These are phyloP conservation scores for Saccharomycopsis fermentans DNA, from an alignment of 805 yeast genomes.

Conservation along the genomic window DNA sequence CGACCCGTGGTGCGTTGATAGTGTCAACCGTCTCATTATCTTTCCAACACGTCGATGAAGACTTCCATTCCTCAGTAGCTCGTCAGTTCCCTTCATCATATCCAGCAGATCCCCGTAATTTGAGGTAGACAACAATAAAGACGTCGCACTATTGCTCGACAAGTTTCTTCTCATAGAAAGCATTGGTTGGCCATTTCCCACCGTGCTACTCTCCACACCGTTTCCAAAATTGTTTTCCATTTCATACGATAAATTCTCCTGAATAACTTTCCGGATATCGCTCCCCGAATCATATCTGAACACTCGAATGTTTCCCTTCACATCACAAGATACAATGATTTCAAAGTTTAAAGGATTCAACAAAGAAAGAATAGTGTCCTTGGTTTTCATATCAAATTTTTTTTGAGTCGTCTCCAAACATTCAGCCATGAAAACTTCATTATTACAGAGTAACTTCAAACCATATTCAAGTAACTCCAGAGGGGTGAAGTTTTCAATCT, in stretches of 20 bases:
- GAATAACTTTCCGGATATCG: slow-evolving; percentile 29
- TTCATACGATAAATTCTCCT: slow-evolving; percentile 19
- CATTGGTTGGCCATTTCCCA: too few relatives aligned
- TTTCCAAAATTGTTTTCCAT: not conserved
- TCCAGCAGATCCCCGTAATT: not conserved
- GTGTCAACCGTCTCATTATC: not conserved
- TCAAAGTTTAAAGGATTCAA: slow-evolving; percentile 18
- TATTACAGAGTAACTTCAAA: not conserved
- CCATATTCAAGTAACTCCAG: not conserved
- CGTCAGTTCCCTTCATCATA: not conserved
- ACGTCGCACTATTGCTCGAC: not conserved
- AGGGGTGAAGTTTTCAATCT: not conserved
- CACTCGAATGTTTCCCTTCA: slow-evolving; percentile 59
- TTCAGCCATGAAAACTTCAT: not conserved
- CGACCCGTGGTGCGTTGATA: not conserved
- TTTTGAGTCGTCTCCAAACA: slow-evolving; percentile 21
- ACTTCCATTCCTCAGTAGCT: not conserved
- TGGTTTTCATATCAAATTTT: slow-evolving; percentile 18
- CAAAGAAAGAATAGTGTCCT: slow-evolving; percentile 2
- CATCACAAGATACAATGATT: slow-evolving; percentile 71
- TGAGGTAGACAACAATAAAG: not conserved
- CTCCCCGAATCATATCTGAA: slow-evolving; percentile 73
- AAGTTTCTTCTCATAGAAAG: not conserved
- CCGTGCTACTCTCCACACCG: not conserved
- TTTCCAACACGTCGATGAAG: not conserved